Evolutionary conservation across 2,329 filamentous ascomycete genomes (phyloP), one percentile per base, ranked within the genome.

Genomic region (Nothophoma quercina): DNA sequence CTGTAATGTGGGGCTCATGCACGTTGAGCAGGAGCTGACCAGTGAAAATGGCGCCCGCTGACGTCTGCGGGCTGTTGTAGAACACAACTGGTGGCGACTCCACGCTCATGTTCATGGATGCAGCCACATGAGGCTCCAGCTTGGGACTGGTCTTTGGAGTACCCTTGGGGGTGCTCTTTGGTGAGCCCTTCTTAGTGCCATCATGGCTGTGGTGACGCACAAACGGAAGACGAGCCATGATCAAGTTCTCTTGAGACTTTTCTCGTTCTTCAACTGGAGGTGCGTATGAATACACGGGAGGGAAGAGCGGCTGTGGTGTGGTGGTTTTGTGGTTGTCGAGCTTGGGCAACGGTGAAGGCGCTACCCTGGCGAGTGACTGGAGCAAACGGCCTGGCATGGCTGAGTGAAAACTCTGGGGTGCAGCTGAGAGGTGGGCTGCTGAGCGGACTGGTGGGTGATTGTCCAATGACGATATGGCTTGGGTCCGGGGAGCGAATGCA

Each of bases 81-180:
- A 96, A 88, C 36, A 97, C 85, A 15, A 93, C 82, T 2, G 93
- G 93, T 1, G 92, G 91, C 10, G 90, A 96, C 79, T 97, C 93
- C 58, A 97, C 88, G 63, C 81, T 74, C 65, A 88, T 79, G 52
- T 83, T 78, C 58, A 88, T 74, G 57, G 79, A 82, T 42, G 83
- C 81, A 2, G 79, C 73, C 40, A 78, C 75, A 28, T 70, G 63
- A 7, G 74, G 66, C 23, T 74, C 73, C 7, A 70, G 54, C 59
- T 68, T 71, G 41, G 70, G 67, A 38, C 62, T 67, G 25, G 59
- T 56, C 60, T 68, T 73, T 33, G 71, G 69, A 8, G 50, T 53
- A 34, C 62, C 69, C 60, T 72, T 74, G 8, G 49, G 49, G 4
- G 49, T 52, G 19, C 23, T 32, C 15, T 52, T 52, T 2, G 41